Evolutionary conservation across 202 grass and related monocot species (phyloP), one percentile per base, ranked within the genome.

Genomic region (Elaeis oleifera): DNA sequence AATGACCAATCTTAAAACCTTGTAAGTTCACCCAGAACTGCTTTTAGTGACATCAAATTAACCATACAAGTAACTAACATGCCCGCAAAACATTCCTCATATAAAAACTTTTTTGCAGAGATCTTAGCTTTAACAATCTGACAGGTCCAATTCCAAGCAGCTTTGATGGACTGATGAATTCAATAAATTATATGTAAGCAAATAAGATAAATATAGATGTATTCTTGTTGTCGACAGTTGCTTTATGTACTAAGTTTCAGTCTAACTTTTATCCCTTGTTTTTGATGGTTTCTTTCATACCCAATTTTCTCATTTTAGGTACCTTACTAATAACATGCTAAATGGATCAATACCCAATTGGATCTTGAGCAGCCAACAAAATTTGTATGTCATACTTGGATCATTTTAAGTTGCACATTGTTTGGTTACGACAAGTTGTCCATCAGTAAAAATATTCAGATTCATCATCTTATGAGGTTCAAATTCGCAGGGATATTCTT

Each of bases 41-140:
- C 23, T 18, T 63, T 59, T 75, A 63, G 28, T n/a, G 23, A 71
- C 50, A 60, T 65, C 4, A 22, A 27, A 51, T 21, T 51, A 49
- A 24, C 29, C 65, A 60, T 50, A 56, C 3, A 20, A 22, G 23
- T 50, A 15, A 29, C 17, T 23, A 32, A 32, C 11, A 31, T 31
- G 27, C 23, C 39, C 56, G 39, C 14, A 44, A 44, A 36, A 7
- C 1, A 1, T 39, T 16, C 15, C n/a, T 68, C 14, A 27, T 26
- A 31, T 24, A 28, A 1, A 27, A 23, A 4, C 28, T 67, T 21
- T 68, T 14, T 23, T 13, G 39, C 84, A 96, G 91, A 76, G 87
- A 96, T 74, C 31, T 96, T 65, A 96, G 91, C 84, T 96, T 96
- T 67, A 96, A 96, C 70, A 78, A 66, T 29, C 69, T 96, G 74